Percentiles rank a stretch among this genome's conserved stretches.
phyloP scores from a whole-genome alignment of 306 rosid genomes.

The Pyrus betulifolia region DNA sequence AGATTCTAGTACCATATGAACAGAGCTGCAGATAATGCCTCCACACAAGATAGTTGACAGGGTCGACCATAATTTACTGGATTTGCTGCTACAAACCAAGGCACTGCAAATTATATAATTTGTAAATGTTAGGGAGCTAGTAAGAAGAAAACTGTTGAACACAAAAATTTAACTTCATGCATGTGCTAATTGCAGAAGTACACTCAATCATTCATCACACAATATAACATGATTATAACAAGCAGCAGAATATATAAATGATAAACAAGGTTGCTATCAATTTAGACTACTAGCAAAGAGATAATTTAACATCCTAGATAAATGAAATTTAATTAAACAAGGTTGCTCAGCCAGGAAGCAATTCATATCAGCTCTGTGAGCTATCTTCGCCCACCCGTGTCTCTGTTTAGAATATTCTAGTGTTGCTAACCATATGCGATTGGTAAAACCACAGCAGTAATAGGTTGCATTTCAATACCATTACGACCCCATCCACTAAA shows the following conservation, averaged over 20 bases:
- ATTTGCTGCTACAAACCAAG: constrained; percentile 97
- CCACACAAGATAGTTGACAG: constrained; percentile 91
- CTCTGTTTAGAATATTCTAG: neutral
- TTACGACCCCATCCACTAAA: neutral
- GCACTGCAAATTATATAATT: constrained; percentile 47
- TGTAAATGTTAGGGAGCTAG: constrained; percentile 14
- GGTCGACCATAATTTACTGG: constrained; percentile 96
- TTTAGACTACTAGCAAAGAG: neutral
- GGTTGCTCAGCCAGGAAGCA: neutral
- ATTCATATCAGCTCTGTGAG: neutral
- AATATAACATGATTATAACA: neutral
- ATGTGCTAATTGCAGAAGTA: neutral
- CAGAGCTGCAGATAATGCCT: constrained; percentile 96
- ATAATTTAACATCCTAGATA: neutral
- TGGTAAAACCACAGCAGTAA: neutral
- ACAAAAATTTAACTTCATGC: neutral
- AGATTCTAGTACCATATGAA: constrained; percentile 57
- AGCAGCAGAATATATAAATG: neutral
- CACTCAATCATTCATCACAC: neutral
- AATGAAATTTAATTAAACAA: neutral
- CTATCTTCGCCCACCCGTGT: neutral
- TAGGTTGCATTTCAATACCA: neutral
- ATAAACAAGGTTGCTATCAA: neutral
- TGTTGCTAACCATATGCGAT: neutral
- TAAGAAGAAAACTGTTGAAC: constrained; percentile 8